These are phyloP conservation scores for Durotheca rogersii DNA, from an alignment of 495 filamentous ascomycete genomes.

Conservation along the genomic window DNA sequence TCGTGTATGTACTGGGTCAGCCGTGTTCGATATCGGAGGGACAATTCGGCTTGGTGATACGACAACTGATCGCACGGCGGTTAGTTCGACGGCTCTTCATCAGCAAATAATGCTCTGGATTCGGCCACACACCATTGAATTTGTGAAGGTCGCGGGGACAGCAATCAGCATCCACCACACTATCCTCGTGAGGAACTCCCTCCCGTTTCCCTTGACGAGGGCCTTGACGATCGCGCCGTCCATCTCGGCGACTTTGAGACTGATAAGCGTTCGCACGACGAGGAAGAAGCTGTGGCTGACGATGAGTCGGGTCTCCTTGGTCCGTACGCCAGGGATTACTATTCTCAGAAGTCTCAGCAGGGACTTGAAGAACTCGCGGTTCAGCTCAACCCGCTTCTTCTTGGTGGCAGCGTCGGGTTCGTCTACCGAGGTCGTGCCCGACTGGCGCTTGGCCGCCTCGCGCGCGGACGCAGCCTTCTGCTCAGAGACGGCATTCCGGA, in stretches of 20 bases:
- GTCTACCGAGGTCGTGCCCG: conserved; percentile 54
- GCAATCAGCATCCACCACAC: conserved; percentile 99
- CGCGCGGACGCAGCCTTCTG: conserved; percentile 84
- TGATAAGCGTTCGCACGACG: conserved; percentile 84
- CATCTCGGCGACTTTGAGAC: conserved; percentile 92
- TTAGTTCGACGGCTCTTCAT: no score
- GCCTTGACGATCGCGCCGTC: conserved; percentile 90
- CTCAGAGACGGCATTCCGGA: conserved; percentile 87
- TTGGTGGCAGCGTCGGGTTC: conserved; percentile 46
- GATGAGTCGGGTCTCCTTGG: conserved; percentile 82
- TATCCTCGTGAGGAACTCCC: conserved; percentile 83
- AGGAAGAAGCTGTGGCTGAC: conserved; percentile 81
- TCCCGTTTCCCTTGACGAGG: conserved; percentile 86
- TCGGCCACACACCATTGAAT: conserved; percentile 79
- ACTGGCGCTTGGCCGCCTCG: conserved; percentile 62
- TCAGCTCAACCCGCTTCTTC: conserved; percentile 86
- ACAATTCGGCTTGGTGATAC: conserved; percentile 94
- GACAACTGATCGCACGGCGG: no score
- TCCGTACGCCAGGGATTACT: conserved; percentile 84
- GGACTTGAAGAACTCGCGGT: conserved; percentile 91
- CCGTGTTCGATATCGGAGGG: conserved; percentile 86
- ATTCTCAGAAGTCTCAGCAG: conserved; percentile 78
- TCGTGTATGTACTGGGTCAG: conserved; percentile 91
- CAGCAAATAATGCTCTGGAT: no score
- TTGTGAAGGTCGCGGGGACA: conserved; percentile 96